Base-by-base conservation (phyloP, 495 filamentous ascomycete species). In the Daldinia decipiens region DNA sequence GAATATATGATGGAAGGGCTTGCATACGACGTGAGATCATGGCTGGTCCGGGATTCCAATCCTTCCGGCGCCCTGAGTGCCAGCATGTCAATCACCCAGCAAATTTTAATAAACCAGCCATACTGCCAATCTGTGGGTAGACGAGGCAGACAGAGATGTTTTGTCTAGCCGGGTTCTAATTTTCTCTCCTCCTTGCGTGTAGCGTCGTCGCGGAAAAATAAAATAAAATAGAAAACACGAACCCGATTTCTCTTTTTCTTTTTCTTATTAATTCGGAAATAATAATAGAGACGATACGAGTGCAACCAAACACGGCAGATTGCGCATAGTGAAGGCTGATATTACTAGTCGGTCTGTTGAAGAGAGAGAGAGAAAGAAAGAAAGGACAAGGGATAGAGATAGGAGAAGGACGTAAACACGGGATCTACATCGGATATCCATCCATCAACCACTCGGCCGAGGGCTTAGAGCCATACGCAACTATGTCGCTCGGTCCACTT, bases 401-500 rank as follows among this genome's bases (percentile, higher is more conserved):
- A 24, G 32, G 17, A 47, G 17, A 39, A 36, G 34, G 32, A 21
- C 17, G 34, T 47, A 47, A 47, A 47, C 43, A 47, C 43, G 43
- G 43, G 8, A 47, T 38, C 17, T 1, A 19, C 1, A 21, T 13
- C 4, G 13, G 4, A 4, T 47, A 27, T 12, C 34, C 7, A 3
- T 36, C n/a, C 24, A 13, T 38, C 31, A n/a, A 38, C 34, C 32
- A 32, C 54, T 24, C 32, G 29, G 19, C 15, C 54, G 19, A 47
- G 43, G 43, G 7, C 43, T 29, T 31, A 31, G 24, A 40, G 53
- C 19, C 13, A 31, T 17, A 13, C 11, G 4, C 11, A 24, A 55
- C 24, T 26, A 73, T 73, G 70, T 77, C 73, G 82, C 76, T 81
- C 40, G 78, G 76, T 0, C 59, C 73, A 6, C 76, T 81, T n/a